Base-by-base conservation (phyloP, 2,329 filamentous ascomycete genomes). In the Lecanicillium sp. region DNA sequence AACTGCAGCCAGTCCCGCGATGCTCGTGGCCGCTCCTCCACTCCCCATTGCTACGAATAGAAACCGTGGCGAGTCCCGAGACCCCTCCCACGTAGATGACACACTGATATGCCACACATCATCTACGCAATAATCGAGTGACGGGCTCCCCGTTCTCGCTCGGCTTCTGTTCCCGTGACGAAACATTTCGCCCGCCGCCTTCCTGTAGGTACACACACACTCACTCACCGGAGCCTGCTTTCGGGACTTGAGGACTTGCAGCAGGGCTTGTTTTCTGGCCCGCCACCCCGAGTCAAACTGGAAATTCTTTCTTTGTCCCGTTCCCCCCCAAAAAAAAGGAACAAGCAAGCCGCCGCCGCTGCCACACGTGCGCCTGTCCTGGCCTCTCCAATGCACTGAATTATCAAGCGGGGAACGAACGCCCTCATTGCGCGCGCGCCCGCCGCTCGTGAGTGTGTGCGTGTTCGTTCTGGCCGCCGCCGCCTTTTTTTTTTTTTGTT, bases 341-440 rank as follows among this genome's bases (percentile, higher is more conserved):
- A 21, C 6, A 12, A 12, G 11, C 23, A 23, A 37, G 21, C 29
- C 8, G 21, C 48, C 17, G 15, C 41, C 48, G 26, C 33, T 24
- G 12, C 35, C 33, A 45, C 48, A 50, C 48, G 48, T 50, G 48
- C 48, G 14, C 23, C 27, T 12, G 26, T 50, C 23, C 41, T 36
- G 33, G 14, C 15, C 15, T 49, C 32, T 35, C 46, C 38, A 10
- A 45, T 30, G 43, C 44, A 17, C 46, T n/a, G n/a, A 17, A 41
- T 36, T 26, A 21, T n/a, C 32, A 15, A 20, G 39, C 32, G 39
- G 36, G 26, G 26, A 11, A 11, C n/a, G 1, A n/a, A 37, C 21
- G 17, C 42, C 42, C 21, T 44, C 15, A 24, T 21, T n/a, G n/a
- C n/a, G n/a, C n/a, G n/a, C n/a, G n/a, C n/a, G n/a, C n/a, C 32